Evolutionary conservation across 2,329 filamentous ascomycete genomes (phyloP).

Genomic region (Camillea tinctor): DNA sequence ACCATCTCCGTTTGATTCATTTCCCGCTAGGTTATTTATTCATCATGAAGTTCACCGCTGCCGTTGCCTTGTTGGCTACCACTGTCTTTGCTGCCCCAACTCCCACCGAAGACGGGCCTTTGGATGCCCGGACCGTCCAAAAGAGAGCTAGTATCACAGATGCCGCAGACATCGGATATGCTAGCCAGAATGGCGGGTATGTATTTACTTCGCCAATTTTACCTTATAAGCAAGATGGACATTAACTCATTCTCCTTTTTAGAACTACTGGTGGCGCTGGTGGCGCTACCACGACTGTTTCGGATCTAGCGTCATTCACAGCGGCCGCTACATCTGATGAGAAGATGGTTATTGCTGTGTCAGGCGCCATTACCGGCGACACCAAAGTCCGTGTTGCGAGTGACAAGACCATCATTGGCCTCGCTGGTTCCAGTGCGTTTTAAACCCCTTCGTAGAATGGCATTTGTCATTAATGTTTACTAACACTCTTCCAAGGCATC

Average conservation of each 20-base stretch:
- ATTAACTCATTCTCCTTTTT: not conserved
- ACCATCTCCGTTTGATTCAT: not conserved
- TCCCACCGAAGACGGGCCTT: constrained; percentile 15
- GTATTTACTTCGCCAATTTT: not conserved
- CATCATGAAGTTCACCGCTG: constrained; percentile 25
- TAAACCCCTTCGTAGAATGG: too few relatives aligned
- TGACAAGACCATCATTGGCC: constrained; percentile 52
- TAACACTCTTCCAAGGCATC: constrained; percentile 28
- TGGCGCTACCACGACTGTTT: constrained; percentile 55
- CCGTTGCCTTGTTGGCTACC: constrained; percentile 16
- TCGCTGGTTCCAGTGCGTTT: constrained; percentile 34
- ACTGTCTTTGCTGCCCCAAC: constrained; percentile 21
- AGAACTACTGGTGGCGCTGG: constrained; percentile 53
- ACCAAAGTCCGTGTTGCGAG: constrained; percentile 45
- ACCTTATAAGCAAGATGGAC: constrained; percentile 1
- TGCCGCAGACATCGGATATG: constrained; percentile 21
- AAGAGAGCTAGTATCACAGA: constrained; percentile 24
- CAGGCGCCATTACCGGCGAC: constrained; percentile 42
- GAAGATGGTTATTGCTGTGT: constrained; percentile 45
- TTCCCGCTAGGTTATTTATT: not conserved
- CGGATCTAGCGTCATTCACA: constrained; percentile 48
- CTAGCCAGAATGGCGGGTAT: constrained; percentile 21
- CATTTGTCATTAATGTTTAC: not conserved
- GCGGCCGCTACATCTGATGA: constrained; percentile 47
- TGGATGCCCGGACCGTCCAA: constrained; percentile 19